Percentiles rank a stretch among this genome's conserved stretches.
phyloP scores from a whole-genome alignment of 257 asterid genomes.

The Fraxinus excelsior region DNA sequence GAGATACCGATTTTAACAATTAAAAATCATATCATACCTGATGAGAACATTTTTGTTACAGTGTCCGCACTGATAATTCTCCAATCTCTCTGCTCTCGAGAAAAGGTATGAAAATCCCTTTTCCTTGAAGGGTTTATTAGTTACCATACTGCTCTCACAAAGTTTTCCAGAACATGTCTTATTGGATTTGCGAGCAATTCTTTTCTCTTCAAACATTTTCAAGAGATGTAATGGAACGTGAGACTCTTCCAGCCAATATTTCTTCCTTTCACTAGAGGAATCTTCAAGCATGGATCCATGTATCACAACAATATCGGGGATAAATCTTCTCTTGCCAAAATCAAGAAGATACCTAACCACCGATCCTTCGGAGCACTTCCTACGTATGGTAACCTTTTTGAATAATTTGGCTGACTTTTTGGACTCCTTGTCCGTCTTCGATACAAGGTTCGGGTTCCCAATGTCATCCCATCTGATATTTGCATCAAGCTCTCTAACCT shows the following conservation, averaged over 20 bases:
- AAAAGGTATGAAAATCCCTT: conserved; percentile 81
- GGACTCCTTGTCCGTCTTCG: conserved; percentile 59
- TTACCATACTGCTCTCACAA: conserved; percentile 35
- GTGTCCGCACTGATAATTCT: conserved; percentile 66
- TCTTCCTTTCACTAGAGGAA: conserved; percentile 61
- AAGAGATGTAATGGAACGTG: conserved; percentile 82
- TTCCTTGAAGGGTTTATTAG: conserved; percentile 42
- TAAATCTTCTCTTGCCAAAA: conserved; percentile 90
- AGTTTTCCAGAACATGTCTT: conserved; percentile 45
- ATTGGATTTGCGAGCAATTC: conserved; percentile 75
- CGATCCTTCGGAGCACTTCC: conserved; percentile 69
- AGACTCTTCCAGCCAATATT: conserved; percentile 89
- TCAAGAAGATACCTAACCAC: conserved; percentile 76
- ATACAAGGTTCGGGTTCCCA: conserved; percentile 49
- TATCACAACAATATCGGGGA: conserved; percentile 77
- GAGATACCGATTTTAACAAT: conserved; percentile 12
- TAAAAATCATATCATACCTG: conserved; percentile 51
- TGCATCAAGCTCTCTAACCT: conserved; percentile 92
- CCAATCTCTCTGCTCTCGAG: conserved; percentile 67
- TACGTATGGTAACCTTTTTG: conserved; percentile 73
- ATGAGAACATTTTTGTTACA: conserved; percentile 71
- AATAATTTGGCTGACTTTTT: conserved; percentile 68
- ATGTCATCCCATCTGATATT: conserved; percentile 84
- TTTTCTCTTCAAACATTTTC: conserved; percentile 80
- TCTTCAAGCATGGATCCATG: conserved; percentile 74